Percentiles rank a stretch among this genome's conserved stretches.
These are phyloP conservation scores for Shiraia sp. DNA, from an alignment of 2,329 filamentous ascomycete species.

Conservation along the genomic window DNA sequence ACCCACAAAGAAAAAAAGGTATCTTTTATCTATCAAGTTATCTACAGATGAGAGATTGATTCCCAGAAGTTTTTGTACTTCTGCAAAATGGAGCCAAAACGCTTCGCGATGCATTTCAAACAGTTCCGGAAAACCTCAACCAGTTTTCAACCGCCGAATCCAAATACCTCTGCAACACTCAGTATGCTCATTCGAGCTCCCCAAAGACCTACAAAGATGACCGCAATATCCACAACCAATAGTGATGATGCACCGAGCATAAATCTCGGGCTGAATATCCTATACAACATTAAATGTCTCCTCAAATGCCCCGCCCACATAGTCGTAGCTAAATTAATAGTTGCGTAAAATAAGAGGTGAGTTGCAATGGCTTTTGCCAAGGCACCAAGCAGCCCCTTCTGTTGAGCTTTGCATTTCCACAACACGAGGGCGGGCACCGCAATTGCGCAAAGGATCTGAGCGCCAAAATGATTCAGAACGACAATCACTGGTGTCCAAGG, in stretches of 20 bases:
- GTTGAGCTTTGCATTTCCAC: constrained; percentile 86
- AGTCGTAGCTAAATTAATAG: constrained; percentile 82
- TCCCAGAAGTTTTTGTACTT: no score
- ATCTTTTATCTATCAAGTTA: not conserved
- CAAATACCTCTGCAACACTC: constrained; percentile 86
- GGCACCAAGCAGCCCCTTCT: constrained; percentile 65
- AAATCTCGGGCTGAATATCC: constrained; percentile 89
- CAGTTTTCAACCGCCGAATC: constrained; percentile 44
- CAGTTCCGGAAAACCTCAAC: no score
- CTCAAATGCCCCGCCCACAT: constrained; percentile 87
- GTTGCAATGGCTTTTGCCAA: constrained; percentile 72
- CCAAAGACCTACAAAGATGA: constrained; percentile 69
- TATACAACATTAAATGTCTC: constrained; percentile 93
- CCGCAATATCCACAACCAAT: constrained; percentile 75
- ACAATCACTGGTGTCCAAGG: constrained; percentile 87
- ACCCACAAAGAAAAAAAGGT: not conserved
- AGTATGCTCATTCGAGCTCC: constrained; percentile 76
- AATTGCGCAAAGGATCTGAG: constrained; percentile 80
- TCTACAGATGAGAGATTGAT: no score
- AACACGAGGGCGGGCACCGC: constrained; percentile 80
- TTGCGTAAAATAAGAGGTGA: constrained; percentile 80
- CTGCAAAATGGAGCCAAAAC: no score
- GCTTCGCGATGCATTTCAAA: no score
- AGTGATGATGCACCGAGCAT: constrained; percentile 77
- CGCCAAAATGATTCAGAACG: constrained; percentile 82